phyloP scores from a whole-genome alignment of 371 early-diverging fungal species.

The Mortierella sp. region DNA sequence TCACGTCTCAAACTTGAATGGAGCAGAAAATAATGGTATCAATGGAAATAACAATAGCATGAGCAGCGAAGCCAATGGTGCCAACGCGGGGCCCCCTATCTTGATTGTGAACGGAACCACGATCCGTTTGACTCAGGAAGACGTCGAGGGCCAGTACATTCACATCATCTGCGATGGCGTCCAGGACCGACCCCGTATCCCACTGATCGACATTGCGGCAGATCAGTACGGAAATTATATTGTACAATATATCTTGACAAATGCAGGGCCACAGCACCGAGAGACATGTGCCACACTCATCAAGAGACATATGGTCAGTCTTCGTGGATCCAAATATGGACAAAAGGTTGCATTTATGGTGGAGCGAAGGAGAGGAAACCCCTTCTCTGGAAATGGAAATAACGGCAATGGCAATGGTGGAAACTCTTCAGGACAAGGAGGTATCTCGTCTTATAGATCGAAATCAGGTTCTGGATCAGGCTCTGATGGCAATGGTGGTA shows the following conservation, averaged over 20 bases:
- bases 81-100: conserved; percentile 11
- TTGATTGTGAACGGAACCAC: conserved; percentile 26
- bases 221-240: conserved; percentile 82
- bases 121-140: conserved; percentile 42
- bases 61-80: background rate
- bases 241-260: conserved; percentile 78
- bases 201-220: conserved; percentile 68
- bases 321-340: conserved; percentile 83
- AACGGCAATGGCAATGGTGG: conserved; percentile 11
- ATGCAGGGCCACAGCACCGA: conserved; percentile 72
- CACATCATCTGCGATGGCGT: conserved; percentile 43
- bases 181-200: conserved; percentile 59
- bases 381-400: conserved; percentile 20
- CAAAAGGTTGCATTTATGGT: conserved; percentile 84
- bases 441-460: conserved; percentile 7
- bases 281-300: conserved; percentile 73
- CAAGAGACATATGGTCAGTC: conserved; percentile 75
- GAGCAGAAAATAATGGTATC: background rate
- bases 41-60: background rate
- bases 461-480: conserved; percentile 27
- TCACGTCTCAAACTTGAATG: background rate
- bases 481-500: conserved; percentile 10
- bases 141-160: conserved; percentile 47
- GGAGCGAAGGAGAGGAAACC: conserved; percentile 60
- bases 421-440: conserved; percentile 7